Base-by-base conservation (phyloP, 2,329 filamentous ascomycete genomes). In the Orbilia brochopaga region DNA sequence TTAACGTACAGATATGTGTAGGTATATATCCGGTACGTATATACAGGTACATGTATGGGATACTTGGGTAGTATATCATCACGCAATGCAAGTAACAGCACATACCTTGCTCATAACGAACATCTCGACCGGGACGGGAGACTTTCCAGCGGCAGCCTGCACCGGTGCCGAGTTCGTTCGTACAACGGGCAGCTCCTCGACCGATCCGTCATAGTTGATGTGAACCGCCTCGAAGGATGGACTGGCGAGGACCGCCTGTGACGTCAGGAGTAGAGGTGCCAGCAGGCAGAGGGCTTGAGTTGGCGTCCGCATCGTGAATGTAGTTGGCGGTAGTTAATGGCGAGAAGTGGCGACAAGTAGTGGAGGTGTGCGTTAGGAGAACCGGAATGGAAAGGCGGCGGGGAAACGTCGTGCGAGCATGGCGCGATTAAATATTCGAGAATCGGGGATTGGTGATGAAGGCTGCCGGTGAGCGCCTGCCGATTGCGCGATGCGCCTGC, bases 91-190 rank as follows among this genome's bases (percentile, higher is more conserved):
- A 13, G 37, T n/a, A n/a, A 32, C 8, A 10, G 17, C 24, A 58
- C 52, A 42, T 64, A 72, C 67, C 56, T 65, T 72, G 32, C 67
- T 72, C 67, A 72, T 72, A 35, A 60, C 50, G 30, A 72, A 72
- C 55, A 72, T 72, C 57, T 72, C 67, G 32, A 72, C 60, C 21
- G 42, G 58, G 13, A 72, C 60, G 10, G 67, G 67, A 60, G 60
- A 19, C n/a, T 72, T 72, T 17, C 19, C 44, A 4, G 54, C 6
- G 15, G 23, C 51, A 37, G 30, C 1, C 7, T 7, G 15, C 7
- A 57, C 61, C n/a, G 17, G 17, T 7, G n/a, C 44, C 44, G n/a
- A 19, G n/a, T 10, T 10, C 11, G 11, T 2, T 21, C n/a, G 8
- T 21, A 8, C 3, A 17, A 11, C 11, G 44, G 44, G 19, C n/a